A percentile compares a stretch with the other conserved stretches of the same genome.
phyloP scores from a whole-genome alignment of 1,284 basidiomycete genomes.

The Leccinum subrobustum region DNA sequence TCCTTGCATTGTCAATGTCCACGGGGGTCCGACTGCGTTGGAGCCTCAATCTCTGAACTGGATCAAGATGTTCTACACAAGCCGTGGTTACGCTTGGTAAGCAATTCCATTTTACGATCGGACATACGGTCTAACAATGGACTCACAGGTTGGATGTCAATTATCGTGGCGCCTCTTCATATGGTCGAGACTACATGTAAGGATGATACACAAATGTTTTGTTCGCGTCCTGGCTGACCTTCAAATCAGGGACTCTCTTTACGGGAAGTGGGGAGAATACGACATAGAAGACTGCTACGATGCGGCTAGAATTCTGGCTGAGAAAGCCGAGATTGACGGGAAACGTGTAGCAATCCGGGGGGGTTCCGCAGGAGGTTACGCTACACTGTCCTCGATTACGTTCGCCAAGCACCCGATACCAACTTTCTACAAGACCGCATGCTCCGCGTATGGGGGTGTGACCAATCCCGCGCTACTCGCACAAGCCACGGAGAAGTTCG shows the following conservation, averaged over 20 bases:
- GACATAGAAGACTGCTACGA: conserved; percentile 21
- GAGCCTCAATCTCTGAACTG: conserved; percentile 21
- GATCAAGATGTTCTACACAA: conserved; percentile 27
- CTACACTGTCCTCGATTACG: conserved; percentile 50
- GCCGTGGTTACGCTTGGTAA: conserved; percentile 30
- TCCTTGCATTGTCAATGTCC: conserved; percentile 24
- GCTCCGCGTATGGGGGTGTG: conserved; percentile 51
- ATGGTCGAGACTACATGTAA: conserved; percentile 24
- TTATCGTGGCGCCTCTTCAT: conserved; percentile 28
- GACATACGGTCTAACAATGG: neutral
- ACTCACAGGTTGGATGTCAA: conserved; percentile 23
- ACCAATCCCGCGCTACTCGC: conserved; percentile 47
- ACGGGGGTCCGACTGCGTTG: conserved; percentile 26
- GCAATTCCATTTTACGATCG: neutral
- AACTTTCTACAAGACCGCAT: conserved; percentile 27
- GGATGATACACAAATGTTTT: neutral
- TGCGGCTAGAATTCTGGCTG: conserved; percentile 6
- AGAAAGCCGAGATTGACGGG: conserved; percentile 19
- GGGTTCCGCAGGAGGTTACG: conserved; percentile 58
- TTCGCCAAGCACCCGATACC: conserved; percentile 25
- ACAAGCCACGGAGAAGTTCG: conserved; percentile 64
- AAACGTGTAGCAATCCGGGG: conserved; percentile 59
- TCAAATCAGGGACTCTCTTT: conserved; percentile 10
- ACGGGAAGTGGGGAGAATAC: conserved; percentile 19
- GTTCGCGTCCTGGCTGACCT: neutral